phyloP scores from a whole-genome alignment of 176 grass and related monocot genomes.

The Thalia dealbata region DNA sequence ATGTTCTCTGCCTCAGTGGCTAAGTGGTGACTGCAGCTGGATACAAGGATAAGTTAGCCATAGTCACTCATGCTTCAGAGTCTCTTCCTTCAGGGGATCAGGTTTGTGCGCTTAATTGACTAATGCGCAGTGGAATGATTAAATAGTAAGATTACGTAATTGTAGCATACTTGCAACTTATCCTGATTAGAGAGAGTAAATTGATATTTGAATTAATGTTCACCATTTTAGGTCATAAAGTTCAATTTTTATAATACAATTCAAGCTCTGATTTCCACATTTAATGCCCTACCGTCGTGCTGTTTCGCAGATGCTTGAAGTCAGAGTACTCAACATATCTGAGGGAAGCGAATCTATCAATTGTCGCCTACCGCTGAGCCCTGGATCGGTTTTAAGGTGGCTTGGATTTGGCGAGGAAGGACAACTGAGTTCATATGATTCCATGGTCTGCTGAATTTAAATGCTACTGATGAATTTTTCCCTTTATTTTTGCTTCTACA shows the following conservation, averaged over 20 bases:
- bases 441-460: conserved; percentile 37
- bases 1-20: conserved; percentile 74
- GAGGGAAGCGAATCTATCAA: conserved; percentile 34
- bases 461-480: not conserved
- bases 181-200: no score
- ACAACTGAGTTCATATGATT: conserved; percentile 78
- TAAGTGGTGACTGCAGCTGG: conserved; percentile 70
- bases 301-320: conserved; percentile 49
- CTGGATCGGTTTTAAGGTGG: conserved; percentile 66
- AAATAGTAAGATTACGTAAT: not conserved
- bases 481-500: not conserved
- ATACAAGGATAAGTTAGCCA: conserved; percentile 54
- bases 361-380: conserved; percentile 48
- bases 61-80: conserved; percentile 86
- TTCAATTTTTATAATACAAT: no score
- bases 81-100: conserved; percentile 89
- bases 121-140: not conserved
- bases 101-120: conserved; percentile 22
- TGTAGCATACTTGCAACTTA: no score
- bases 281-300: not conserved
- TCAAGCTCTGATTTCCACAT: not conserved
- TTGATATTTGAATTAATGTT: no score
- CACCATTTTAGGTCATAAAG: no score
- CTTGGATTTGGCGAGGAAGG: conserved; percentile 94
- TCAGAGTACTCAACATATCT: conserved; percentile 63